Base-by-base conservation (phyloP, 352 stramenopile species). In the Pythium rishiriense region DNA sequence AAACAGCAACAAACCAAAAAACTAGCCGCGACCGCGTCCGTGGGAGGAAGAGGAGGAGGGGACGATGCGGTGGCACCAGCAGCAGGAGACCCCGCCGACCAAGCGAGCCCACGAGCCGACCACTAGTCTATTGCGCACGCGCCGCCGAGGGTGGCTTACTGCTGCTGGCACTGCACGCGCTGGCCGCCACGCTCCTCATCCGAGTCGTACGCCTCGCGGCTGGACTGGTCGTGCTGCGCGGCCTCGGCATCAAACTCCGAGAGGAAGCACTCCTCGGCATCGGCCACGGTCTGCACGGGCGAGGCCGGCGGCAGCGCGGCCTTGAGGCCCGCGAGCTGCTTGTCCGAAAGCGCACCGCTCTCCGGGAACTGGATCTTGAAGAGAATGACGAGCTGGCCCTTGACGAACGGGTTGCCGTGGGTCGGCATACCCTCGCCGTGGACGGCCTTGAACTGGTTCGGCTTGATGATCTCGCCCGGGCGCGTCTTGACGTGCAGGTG, bases 331-430 rank as follows among this genome's bases (percentile, higher is more conserved):
- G 87, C 74, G 10, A 94, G 75, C 66, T 97, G 79, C 57, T 97
- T 85, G 47, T 96, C 81, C 69, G 84, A 85, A 29, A 98, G 64
- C 47, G 79, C 72, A 37, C 74, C 91, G 74, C 85, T 92, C 55
- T 98, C 91, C 28, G 97, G 95, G 74, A 99, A 99, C 64, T 98
- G 76, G 50, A 99, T 91, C 72, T 97, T 96, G 79, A 99, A 99
- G 39, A 98, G 70, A 62, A 99, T 96, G 43, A 99, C 99, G 24
- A 99, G 81, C 65, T 98, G 92, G n/a, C 98, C 98, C 78, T 98
- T 97, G 22, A 98, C 92, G 70, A 99, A 99, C 26, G 96, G 96
- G 78, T 99, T 99, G 51, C 97, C 96, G 72, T 97, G 88, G 24
- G 94, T 96, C 19, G 97, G 97, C 98, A 99, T 99, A 50, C 98